Conservation (phyloP, 148 eudicot genomes). For the Tetragonia tetragonoides region DNA sequence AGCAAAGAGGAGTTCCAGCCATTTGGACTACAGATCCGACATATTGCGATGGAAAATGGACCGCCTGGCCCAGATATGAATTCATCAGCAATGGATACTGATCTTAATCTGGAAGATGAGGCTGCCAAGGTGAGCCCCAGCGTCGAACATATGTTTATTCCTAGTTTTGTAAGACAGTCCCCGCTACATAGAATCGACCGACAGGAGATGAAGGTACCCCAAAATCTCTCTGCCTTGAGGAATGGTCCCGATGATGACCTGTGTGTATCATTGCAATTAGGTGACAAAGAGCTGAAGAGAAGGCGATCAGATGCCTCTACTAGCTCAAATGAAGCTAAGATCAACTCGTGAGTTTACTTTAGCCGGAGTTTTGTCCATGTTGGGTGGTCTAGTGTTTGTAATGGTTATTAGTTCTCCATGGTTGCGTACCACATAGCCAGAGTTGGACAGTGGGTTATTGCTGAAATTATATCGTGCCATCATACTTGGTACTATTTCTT, state of each 20-base stretch:
- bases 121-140: slow-evolving; percentile 41
- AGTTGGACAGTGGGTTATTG: slow-evolving; percentile 17
- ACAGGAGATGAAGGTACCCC: slow-evolving; percentile 42
- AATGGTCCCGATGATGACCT: slow-evolving; percentile 70
- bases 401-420: slow-evolving; percentile 4
- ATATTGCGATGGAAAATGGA: slow-evolving; percentile 59
- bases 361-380: not conserved
- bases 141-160: slow-evolving; percentile 89
- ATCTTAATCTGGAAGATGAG: slow-evolving; percentile 54
- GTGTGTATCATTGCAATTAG: slow-evolving; percentile 72
- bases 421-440: slow-evolving; percentile 9
- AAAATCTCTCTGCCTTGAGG: slow-evolving; percentile 73
- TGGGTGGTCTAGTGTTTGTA: slow-evolving; percentile 24
- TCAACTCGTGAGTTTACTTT: slow-evolving; percentile 14
- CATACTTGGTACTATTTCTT: slow-evolving; percentile 14
- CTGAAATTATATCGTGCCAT: slow-evolving; percentile 15
- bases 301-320: slow-evolving; percentile 66
- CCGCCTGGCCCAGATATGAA: slow-evolving; percentile 73
- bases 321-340: slow-evolving; percentile 44
- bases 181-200: slow-evolving; percentile 44
- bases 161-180: slow-evolving; percentile 57
- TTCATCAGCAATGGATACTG: slow-evolving; percentile 60
- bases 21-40: slow-evolving; percentile 75
- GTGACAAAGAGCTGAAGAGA: slow-evolving; percentile 89
- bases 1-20: slow-evolving; percentile 60